A percentile compares a stretch with the other conserved stretches of the same genome.
phyloP scores from a whole-genome alignment of 179 eudicot genomes.

The Vitellaria paradoxa region DNA sequence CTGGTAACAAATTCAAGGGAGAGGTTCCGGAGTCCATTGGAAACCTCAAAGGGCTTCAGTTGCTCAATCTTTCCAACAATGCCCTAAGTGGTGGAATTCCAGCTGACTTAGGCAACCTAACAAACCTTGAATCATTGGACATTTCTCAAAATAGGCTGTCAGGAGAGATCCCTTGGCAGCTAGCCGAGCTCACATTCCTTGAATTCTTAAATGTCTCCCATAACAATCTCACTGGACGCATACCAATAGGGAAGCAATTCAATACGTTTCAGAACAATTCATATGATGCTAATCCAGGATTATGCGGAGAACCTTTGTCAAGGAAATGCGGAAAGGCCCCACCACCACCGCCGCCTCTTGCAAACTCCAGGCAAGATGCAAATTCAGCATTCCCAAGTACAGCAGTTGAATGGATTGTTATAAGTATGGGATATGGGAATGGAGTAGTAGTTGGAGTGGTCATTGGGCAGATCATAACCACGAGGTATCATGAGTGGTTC shows the following conservation, averaged over 20 bases:
- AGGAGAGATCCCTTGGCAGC: slow-evolving; percentile 25
- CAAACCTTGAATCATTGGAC: slow-evolving; percentile 35
- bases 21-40: slow-evolving; percentile 26
- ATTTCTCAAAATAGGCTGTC: slow-evolving; percentile 31
- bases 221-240: neutral
- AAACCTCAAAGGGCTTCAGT: slow-evolving; percentile 27
- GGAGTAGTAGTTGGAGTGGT: slow-evolving; percentile 26
- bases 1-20: slow-evolving; percentile 35
- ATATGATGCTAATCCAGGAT: slow-evolving; percentile 12
- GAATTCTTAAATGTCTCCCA: neutral
- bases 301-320: slow-evolving; percentile 18
- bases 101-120: slow-evolving; percentile 22
- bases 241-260: slow-evolving; percentile 17
- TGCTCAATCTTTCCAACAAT: slow-evolving; percentile 42
- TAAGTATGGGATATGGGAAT: slow-evolving; percentile 18
- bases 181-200: slow-evolving; percentile 13
- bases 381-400: slow-evolving; percentile 1
- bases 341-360: neutral
- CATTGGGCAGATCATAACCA: slow-evolving; percentile 10
- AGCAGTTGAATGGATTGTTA: slow-evolving; percentile 24
- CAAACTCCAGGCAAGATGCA: neutral
- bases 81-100: slow-evolving; percentile 30
- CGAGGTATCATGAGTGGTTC: too few relatives aligned
- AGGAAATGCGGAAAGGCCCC: neutral
- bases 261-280: slow-evolving; percentile 14